Percentiles rank a stretch among this genome's conserved stretches.
These are phyloP conservation scores for Suillus brevipes DNA, from an alignment of 768 basidiomycete genomes.

Conservation along the genomic window DNA sequence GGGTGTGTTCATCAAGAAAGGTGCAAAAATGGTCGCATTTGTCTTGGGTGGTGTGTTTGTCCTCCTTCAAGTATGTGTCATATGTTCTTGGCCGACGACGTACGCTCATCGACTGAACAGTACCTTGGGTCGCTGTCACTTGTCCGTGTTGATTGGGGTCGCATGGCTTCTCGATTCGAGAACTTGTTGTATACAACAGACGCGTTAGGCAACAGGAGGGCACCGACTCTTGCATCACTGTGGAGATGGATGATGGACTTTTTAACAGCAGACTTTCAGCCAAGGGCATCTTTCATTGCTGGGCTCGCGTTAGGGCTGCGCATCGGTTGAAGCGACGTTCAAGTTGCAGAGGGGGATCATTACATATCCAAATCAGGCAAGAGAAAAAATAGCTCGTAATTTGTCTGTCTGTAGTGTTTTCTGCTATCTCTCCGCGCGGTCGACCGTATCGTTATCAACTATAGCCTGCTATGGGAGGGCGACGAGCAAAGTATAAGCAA, in stretches of 20 bases:
- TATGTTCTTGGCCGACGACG: background rate
- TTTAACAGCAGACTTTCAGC: conserved; percentile 90
- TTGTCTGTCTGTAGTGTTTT: conserved; percentile 2
- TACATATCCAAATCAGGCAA: conserved; percentile 29
- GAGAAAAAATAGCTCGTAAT: conserved; percentile 17
- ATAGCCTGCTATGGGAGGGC: conserved; percentile 67
- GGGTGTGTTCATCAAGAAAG: conserved; percentile 94
- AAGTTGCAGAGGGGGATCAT: conserved; percentile 11
- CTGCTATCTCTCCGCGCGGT: background rate
- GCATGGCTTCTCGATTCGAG: conserved; percentile 66
- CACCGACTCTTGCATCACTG: conserved; percentile 64
- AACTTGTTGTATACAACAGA: conserved; percentile 68
- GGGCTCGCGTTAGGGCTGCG: conserved; percentile 82
- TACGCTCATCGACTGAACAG: conserved; percentile 40
- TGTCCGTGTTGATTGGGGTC: conserved; percentile 81
- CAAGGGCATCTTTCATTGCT: conserved; percentile 82
- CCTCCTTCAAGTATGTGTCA: conserved; percentile 71
- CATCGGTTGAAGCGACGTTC: conserved; percentile 54
- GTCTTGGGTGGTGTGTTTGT: conserved; percentile 90
- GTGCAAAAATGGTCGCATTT: conserved; percentile 82
- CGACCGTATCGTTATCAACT: conserved; percentile 16
- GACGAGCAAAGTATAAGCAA: conserved; percentile 86
- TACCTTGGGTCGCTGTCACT: conserved; percentile 76
- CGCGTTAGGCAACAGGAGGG: conserved; percentile 47
- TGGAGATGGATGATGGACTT: conserved; percentile 77